Base-by-base conservation (phyloP, 2,329 filamentous ascomycete genomes). In the Cladosporium sp. region DNA sequence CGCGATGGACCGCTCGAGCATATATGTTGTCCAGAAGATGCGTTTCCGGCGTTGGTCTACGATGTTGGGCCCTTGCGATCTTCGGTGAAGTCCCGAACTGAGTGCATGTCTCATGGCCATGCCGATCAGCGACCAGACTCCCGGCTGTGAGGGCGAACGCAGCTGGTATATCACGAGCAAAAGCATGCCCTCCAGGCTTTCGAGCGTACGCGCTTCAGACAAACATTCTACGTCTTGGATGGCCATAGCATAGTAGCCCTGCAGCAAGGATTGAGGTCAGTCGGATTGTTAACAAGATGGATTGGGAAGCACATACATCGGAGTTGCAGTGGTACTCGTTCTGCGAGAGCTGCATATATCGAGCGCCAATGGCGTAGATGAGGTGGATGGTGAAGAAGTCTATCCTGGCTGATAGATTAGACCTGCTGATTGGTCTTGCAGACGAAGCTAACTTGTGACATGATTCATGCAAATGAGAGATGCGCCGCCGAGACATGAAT, bases 21-120 rank as follows among this genome's bases (percentile, higher is more conserved):
- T 68, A 52, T 75, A 74, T 28, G 65, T 67, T 1, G 66, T 66
- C 73, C 73, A 74, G 57, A 74, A 75, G 1, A 68, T 65, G 1
- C 72, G 61, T 15, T 66, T 66, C 12, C 45, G 45, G 15, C 25
- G 45, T 49, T 49, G 45, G 15, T 49, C 45, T 17, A 36, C n/a
- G 3, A 49, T 8, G 11, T 34, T 36, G 5, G 45, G 9, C 15
- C 45, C 45, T 3, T 49, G 22, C 6, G n/a, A 49, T 19, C 19
- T 49, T 3, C 71, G 60, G 49, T 73, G 72, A 0, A 73, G 62
- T 1, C 71, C 72, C 0, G 72, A 60, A 36, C 72, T 70, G 42
- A 73, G 69, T 39, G 67, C 69, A 0, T 70, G 60, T 1, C 69
- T 64, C 37, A 71, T 64, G 8, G 71, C 70, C 22, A 71, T 65